phyloP scores from a whole-genome alignment of 441 rosid genomes.

The Erysimum pusillum region DNA sequence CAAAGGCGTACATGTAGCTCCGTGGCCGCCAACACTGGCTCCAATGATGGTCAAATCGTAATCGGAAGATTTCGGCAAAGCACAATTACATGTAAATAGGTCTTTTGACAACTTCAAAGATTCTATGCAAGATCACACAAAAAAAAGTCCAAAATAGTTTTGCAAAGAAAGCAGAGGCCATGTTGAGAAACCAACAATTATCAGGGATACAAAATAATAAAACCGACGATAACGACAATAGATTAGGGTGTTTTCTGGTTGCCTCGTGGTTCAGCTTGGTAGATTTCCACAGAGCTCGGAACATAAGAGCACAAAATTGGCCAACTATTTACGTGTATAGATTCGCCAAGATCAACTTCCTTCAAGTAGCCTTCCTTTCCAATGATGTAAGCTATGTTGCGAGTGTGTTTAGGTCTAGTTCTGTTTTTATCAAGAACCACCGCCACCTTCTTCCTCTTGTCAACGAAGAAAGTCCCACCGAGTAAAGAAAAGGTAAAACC shows the following conservation, averaged over 20 bases:
- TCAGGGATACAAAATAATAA: too few relatives aligned
- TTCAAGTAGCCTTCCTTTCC: not conserved
- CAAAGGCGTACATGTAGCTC: too few relatives aligned
- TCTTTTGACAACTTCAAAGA: too few relatives aligned
- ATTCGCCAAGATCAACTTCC: not conserved
- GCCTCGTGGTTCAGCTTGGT: not conserved
- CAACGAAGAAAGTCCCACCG: not conserved
- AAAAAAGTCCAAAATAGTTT: too few relatives aligned
- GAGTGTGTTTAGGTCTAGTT: not conserved
- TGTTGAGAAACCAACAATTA: too few relatives aligned
- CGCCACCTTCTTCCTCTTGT: not conserved
- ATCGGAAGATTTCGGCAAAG: too few relatives aligned
- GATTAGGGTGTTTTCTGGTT: not conserved
- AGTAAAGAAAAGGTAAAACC: not conserved
- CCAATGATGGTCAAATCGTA: too few relatives aligned
- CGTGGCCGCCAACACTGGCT: too few relatives aligned
- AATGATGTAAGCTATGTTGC: not conserved
- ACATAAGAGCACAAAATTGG: not conserved
- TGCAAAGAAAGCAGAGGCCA: too few relatives aligned
- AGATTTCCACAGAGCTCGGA: not conserved
- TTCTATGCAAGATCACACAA: too few relatives aligned
- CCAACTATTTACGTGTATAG: not conserved
- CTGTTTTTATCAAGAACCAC: not conserved
- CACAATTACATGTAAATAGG: too few relatives aligned
- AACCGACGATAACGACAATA: too few relatives aligned